A percentile compares a stretch with the other conserved stretches of the same genome.
Evolutionary conservation across 352 stramenopile species (phyloP).

Genomic region (Halophytophthora polymorphica): DNA sequence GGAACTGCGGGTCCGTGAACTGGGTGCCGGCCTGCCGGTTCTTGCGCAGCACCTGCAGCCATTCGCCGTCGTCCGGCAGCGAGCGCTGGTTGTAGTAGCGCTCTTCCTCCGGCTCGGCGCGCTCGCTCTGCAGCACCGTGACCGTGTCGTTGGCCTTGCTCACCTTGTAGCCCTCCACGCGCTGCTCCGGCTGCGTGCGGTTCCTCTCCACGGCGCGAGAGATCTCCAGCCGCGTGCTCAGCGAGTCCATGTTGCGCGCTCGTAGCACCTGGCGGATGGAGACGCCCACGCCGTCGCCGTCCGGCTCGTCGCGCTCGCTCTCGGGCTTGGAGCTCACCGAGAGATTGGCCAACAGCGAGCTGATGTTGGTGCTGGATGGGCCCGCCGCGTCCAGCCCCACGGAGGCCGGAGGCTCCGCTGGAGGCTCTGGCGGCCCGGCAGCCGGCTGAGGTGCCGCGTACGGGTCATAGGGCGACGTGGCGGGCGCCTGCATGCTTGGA

Average conservation of each 20-base stretch:
- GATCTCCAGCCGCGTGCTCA: conserved; percentile 70
- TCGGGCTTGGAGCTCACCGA: conserved; percentile 42
- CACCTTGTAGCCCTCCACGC: conserved; percentile 69
- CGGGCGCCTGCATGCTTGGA: conserved; percentile 8
- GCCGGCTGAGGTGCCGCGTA: conserved; percentile 27
- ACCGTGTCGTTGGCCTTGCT: conserved; percentile 70
- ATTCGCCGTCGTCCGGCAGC: conserved; percentile 66
- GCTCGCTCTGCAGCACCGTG: conserved; percentile 67
- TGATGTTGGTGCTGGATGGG: conserved; percentile 46
- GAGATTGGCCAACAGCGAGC: conserved; percentile 57
- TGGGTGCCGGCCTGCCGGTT: conserved; percentile 67
- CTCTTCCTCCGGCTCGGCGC: conserved; percentile 53
- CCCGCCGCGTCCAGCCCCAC: conserved; percentile 39
- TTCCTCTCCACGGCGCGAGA: conserved; percentile 69
- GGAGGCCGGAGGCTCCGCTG: conserved; percentile 37
- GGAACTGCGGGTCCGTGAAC: conserved; percentile 84
- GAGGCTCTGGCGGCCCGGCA: conserved; percentile 15
- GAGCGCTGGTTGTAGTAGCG: conserved; percentile 65
- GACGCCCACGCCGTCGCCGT: conserved; percentile 61
- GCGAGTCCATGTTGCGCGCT: conserved; percentile 71
- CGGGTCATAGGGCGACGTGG: conserved; percentile 25
- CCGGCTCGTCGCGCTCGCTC: conserved; percentile 53
- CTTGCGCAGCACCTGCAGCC: conserved; percentile 71
- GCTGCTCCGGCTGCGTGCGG: conserved; percentile 45
- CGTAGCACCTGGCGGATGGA: conserved; percentile 47